Conservation (phyloP, 2,329 filamentous ascomycete species). For the Phoma sp. region DNA sequence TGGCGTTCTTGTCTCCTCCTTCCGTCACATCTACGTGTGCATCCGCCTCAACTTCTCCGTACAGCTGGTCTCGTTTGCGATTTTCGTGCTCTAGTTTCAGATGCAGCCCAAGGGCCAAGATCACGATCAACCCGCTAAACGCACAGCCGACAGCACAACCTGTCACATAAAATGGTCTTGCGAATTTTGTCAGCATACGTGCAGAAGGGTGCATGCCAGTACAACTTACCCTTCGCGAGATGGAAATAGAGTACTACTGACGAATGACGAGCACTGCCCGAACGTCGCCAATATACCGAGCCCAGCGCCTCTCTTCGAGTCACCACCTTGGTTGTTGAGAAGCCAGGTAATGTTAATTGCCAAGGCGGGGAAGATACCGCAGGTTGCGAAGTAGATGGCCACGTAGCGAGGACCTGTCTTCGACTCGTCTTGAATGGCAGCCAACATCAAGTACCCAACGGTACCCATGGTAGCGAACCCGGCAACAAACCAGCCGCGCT, state of each 20-base stretch:
- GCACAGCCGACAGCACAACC: background rate
- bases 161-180: background rate
- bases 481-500: background rate
- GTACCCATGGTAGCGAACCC: background rate
- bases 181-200: background rate
- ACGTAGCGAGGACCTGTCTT: background rate
- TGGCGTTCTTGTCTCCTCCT: background rate
- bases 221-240: background rate
- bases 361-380: background rate
- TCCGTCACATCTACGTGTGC: background rate
- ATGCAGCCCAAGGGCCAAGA: background rate
- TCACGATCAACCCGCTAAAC: background rate
- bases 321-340: background rate
- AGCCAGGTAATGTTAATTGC: background rate
- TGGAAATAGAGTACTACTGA: background rate
- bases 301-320: background rate
- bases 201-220: background rate
- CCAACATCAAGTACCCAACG: background rate
- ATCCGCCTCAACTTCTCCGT: background rate
- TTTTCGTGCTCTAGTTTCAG: background rate
- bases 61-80: background rate
- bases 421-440: background rate
- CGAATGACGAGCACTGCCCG: background rate
- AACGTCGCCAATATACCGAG: background rate
- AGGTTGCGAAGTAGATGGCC: background rate